A percentile compares a stretch with the other conserved stretches of the same genome.
phyloP scores from a whole-genome alignment of 352 stramenopile species.

The Blastocystis sp. region DNA sequence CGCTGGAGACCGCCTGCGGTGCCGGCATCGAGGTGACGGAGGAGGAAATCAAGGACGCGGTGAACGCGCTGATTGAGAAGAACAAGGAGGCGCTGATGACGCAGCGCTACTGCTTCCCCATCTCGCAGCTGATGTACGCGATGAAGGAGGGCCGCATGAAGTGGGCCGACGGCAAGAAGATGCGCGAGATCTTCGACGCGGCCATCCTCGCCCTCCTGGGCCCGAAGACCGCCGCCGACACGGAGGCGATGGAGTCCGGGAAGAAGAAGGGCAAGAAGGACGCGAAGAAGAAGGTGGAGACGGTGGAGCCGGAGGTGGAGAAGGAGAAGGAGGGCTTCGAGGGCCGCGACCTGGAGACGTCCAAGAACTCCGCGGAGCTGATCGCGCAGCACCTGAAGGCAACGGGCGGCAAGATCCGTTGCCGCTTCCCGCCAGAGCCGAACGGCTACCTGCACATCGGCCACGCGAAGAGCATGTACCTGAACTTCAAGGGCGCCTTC shows the following conservation, averaged over 20 bases:
- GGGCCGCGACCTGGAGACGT: constrained; percentile 30
- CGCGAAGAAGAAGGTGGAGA: constrained; percentile 23
- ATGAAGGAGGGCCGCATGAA: constrained; percentile 65
- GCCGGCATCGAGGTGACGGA: constrained; percentile 47
- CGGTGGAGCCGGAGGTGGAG: constrained; percentile 15
- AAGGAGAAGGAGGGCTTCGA: not conserved
- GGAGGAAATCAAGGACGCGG: constrained; percentile 37
- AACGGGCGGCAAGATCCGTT: constrained; percentile 85
- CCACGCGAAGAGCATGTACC: constrained; percentile 87
- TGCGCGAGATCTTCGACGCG: constrained; percentile 24
- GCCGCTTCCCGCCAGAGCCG: constrained; percentile 94
- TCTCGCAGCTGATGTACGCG: constrained; percentile 52
- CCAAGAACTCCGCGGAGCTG: constrained; percentile 76
- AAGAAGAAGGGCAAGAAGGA: constrained; percentile 32
- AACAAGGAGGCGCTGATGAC: constrained; percentile 15
- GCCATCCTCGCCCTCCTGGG: constrained; percentile 45
- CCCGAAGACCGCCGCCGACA: constrained; percentile 14
- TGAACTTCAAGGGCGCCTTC: constrained; percentile 59
- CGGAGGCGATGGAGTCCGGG: not conserved
- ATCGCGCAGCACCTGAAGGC: constrained; percentile 75
- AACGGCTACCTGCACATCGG: constrained; percentile 98
- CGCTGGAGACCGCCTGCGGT: constrained; percentile 43
- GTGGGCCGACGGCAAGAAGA: constrained; percentile 65
- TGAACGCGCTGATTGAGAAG: constrained; percentile 30
- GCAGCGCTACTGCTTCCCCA: constrained; percentile 62